Evolutionary conservation across 352 stramenopile species (phyloP).

Genomic region (Phytophthora capsici): DNA sequence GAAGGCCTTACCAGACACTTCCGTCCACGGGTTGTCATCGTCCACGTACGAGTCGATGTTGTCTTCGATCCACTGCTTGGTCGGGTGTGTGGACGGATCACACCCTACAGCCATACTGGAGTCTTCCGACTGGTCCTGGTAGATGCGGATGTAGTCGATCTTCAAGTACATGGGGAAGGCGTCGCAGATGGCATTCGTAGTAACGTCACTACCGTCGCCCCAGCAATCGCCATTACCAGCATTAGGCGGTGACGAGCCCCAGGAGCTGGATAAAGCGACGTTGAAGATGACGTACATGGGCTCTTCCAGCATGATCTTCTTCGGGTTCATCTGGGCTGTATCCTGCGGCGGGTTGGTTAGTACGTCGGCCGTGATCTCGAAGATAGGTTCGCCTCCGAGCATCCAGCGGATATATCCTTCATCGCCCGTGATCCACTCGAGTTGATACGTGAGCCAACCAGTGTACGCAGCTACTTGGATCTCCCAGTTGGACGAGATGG

Average conservation of each 20-base stretch:
- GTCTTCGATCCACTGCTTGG: slow-evolving; percentile 70
- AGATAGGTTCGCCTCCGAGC: slow-evolving; percentile 87
- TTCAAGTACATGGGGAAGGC: slow-evolving; percentile 74
- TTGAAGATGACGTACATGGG: slow-evolving; percentile 96
- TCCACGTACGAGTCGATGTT: slow-evolving; percentile 78
- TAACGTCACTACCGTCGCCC: slow-evolving; percentile 39
- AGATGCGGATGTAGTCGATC: slow-evolving; percentile 81
- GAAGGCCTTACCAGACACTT: slow-evolving; percentile 60
- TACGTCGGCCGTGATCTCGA: slow-evolving; percentile 79
- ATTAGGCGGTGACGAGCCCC: slow-evolving; percentile 72
- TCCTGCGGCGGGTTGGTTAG: slow-evolving; percentile 65
- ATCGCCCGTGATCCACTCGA: slow-evolving; percentile 71
- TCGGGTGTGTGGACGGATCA: slow-evolving; percentile 63
- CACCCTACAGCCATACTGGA: slow-evolving; percentile 52
- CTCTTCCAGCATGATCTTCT: slow-evolving; percentile 92
- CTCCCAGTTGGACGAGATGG: slow-evolving; percentile 92
- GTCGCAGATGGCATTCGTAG: slow-evolving; percentile 58
- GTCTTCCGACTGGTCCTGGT: slow-evolving; percentile 48
- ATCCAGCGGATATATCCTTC: slow-evolving; percentile 75
- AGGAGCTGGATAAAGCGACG: slow-evolving; percentile 91
- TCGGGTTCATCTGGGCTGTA: slow-evolving; percentile 59
- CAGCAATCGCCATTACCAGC: slow-evolving; percentile 48
- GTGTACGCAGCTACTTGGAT: slow-evolving; percentile 83
- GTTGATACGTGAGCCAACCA: slow-evolving; percentile 77
- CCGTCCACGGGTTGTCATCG: slow-evolving; percentile 53